A percentile compares a stretch with the other conserved stretches of the same genome.
Conservation (phyloP, 2,329 filamentous ascomycete species). For the Madurella mycetomatis region DNA sequence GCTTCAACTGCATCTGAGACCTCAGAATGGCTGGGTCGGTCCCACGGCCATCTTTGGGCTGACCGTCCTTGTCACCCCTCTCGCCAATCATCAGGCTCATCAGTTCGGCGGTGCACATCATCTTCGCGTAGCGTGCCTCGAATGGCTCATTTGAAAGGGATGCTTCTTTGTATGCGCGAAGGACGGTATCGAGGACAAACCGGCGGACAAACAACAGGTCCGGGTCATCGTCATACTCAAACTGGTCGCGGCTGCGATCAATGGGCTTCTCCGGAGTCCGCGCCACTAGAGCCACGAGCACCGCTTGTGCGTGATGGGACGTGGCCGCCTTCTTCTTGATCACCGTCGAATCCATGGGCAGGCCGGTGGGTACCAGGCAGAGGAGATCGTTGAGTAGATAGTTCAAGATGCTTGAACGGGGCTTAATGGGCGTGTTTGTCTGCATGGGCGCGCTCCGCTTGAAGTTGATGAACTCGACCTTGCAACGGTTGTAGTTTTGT, state of each 20-base stretch:
- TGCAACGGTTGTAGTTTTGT: conserved; percentile 86
- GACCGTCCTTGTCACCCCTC: conserved; percentile 54
- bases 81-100: conserved; percentile 90
- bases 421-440: conserved; percentile 85
- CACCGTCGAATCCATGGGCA: conserved; percentile 67
- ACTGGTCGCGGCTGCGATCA: conserved; percentile 53
- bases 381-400: conserved; percentile 82
- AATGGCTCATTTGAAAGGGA: conserved; percentile 72
- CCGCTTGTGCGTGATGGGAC: conserved; percentile 77
- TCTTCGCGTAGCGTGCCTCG: conserved; percentile 79
- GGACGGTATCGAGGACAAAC: conserved; percentile 88
- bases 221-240: conserved; percentile 69
- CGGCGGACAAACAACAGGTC: conserved; percentile 89
- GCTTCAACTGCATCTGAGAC: conserved; percentile 79
- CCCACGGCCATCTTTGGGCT: conserved; percentile 36
- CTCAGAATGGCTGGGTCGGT: conserved; percentile 36
- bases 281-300: conserved; percentile 79
- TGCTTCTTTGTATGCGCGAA: conserved; percentile 89
- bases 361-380: conserved; percentile 55
- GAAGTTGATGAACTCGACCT: conserved; percentile 99
- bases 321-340: conserved; percentile 84
- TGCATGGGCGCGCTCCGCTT: conserved; percentile 84
- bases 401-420: conserved; percentile 85
- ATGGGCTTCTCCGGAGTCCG: conserved; percentile 76
- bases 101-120: conserved; percentile 82